Percentiles rank a stretch among this genome's conserved stretches.
Evolutionary conservation across 495 filamentous ascomycete genomes (phyloP).

Genomic region (Hypoxylon lenormandii): DNA sequence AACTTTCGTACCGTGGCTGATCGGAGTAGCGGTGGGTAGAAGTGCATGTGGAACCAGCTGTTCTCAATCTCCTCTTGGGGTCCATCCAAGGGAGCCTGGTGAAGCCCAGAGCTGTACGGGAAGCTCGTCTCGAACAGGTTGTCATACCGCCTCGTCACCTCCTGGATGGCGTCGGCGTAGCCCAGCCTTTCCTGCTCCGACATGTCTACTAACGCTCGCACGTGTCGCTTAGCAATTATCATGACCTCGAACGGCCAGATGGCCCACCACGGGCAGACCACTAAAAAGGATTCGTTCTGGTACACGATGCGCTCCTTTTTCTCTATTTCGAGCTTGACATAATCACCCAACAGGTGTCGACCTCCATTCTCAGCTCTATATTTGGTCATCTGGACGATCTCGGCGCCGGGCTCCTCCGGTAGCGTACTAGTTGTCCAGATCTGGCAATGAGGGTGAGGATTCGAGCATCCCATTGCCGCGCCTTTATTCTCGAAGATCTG

Average conservation of each 20-base stretch:
- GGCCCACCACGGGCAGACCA: slow-evolving; percentile 96
- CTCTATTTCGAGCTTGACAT: slow-evolving; percentile 81
- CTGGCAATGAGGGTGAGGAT: slow-evolving; percentile 97
- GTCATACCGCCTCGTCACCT: slow-evolving; percentile 90
- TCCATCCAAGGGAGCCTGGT: slow-evolving; percentile 93
- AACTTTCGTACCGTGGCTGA: slow-evolving; percentile 96
- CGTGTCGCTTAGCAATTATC: slow-evolving; percentile 83
- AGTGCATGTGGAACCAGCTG: slow-evolving; percentile 94
- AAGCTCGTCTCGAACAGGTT: slow-evolving; percentile 97
- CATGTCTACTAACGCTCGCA: slow-evolving; percentile 83
- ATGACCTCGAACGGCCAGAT: slow-evolving; percentile 97
- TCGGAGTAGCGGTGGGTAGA: slow-evolving; percentile 91
- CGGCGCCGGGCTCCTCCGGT: slow-evolving; percentile 85
- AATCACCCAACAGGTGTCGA: slow-evolving; percentile 82
- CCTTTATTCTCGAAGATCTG: slow-evolving; percentile 99
- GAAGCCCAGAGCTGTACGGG: slow-evolving; percentile 90
- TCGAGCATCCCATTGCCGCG: slow-evolving; percentile 97
- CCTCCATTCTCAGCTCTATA: slow-evolving; percentile 79
- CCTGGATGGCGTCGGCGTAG: slow-evolving; percentile 84
- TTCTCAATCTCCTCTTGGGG: slow-evolving; percentile 83
- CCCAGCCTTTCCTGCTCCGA: slow-evolving; percentile 71
- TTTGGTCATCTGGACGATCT: slow-evolving; percentile 78
- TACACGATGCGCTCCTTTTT: slow-evolving; percentile 88
- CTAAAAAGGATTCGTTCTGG: slow-evolving; percentile 82
- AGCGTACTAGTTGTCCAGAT: slow-evolving; percentile 91